phyloP scores from a whole-genome alignment of 352 stramenopile genomes.

The Blastocystis sp. region DNA sequence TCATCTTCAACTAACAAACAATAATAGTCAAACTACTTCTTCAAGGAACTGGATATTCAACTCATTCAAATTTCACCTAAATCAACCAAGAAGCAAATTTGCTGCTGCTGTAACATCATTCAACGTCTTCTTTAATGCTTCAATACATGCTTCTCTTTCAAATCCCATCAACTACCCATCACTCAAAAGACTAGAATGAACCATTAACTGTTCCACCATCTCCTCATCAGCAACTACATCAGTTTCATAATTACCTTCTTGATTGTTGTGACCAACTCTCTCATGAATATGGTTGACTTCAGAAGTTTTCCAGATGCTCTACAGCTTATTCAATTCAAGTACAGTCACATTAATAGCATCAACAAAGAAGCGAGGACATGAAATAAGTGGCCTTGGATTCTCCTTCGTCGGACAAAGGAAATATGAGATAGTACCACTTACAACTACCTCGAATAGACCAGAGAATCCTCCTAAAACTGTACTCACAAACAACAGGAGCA shows the following conservation, averaged over 20 bases:
- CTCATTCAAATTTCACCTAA: background rate
- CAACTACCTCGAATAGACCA: background rate
- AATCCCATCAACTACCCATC: slow-evolving; percentile 32
- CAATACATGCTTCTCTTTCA: background rate
- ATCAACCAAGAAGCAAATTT: slow-evolving; percentile 15
- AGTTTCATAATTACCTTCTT: background rate
- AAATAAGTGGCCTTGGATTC: background rate
- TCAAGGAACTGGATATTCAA: too few species aligned
- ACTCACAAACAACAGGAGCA: slow-evolving; percentile 3
- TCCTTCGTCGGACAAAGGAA: background rate
- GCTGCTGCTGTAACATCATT: slow-evolving; percentile 24
- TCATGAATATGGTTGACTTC: background rate
- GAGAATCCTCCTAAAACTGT: background rate
- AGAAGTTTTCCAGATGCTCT: background rate
- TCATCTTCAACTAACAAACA: too few species aligned
- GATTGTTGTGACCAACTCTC: background rate
- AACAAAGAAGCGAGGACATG: background rate
- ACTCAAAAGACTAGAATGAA: background rate
- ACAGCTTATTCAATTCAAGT: background rate
- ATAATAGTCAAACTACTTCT: too few species aligned
- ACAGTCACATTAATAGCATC: background rate
- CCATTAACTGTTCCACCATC: slow-evolving; percentile 28
- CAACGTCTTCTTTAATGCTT: background rate
- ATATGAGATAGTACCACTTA: background rate
- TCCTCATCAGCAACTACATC: slow-evolving; percentile 18